Conservation (phyloP, 1,284 basidiomycete species). For the Anthracocystis walkeri region DNA sequence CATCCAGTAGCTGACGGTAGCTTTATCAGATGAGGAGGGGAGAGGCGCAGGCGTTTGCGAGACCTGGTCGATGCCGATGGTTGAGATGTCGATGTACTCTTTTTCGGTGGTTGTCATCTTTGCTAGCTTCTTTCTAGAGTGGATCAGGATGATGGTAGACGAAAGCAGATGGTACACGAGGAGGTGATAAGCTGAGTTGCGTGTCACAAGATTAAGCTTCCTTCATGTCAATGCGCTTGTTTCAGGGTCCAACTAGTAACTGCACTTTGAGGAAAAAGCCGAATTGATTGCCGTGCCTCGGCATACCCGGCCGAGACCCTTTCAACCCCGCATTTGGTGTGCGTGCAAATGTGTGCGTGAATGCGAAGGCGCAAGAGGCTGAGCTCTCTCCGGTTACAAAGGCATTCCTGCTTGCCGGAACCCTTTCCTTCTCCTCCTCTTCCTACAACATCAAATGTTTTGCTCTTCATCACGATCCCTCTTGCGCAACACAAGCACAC, state of each 20-base stretch:
- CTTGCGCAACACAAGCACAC: slow-evolving; percentile 4
- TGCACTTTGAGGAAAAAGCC: background rate
- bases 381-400: background rate
- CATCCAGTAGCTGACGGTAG: slow-evolving; percentile 53
- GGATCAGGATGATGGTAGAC: background rate
- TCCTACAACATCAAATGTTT: slow-evolving; percentile 5
- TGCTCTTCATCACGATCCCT: slow-evolving; percentile 1
- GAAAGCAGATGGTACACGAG: too few species aligned
- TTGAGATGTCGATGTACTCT: slow-evolving; percentile 42
- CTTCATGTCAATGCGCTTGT: background rate
- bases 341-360: too few species aligned
- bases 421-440: background rate
- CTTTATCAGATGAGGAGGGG: slow-evolving; percentile 11
- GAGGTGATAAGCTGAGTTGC: too few species aligned
- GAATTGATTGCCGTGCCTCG: slow-evolving; percentile 8
- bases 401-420: background rate
- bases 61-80: slow-evolving; percentile 37
- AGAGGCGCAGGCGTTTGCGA: slow-evolving; percentile 17
- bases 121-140: background rate
- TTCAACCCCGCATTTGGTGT: background rate
- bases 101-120: background rate
- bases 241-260: slow-evolving; percentile 10
- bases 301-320: slow-evolving; percentile 3
- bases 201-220: too few species aligned
- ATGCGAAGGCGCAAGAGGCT: background rate